Percentiles rank a stretch among this genome's conserved stretches.
Evolutionary conservation across 2,329 filamentous ascomycete species (phyloP).

Genomic region (Pseudocercospora cruenta): DNA sequence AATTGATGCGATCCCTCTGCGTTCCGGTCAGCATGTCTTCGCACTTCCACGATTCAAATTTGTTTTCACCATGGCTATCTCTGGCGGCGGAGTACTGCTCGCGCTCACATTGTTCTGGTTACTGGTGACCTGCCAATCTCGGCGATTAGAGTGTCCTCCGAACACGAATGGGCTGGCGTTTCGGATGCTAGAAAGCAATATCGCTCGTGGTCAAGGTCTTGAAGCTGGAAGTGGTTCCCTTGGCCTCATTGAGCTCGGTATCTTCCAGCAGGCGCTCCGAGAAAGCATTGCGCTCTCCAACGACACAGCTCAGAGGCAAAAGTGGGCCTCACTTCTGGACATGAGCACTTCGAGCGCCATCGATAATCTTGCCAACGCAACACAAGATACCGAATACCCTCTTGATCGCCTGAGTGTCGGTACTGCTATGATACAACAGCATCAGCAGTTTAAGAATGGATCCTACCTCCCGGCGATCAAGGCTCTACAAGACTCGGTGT

Average conservation of each 20-base stretch:
- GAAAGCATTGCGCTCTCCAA: conserved; percentile 27
- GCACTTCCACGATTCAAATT: neutral
- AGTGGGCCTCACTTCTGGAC: conserved; percentile 23
- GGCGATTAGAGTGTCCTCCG: conserved; percentile 15
- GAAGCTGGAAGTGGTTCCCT: conserved; percentile 24
- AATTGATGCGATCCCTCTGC: neutral
- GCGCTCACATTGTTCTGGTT: neutral
- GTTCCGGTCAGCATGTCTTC: neutral
- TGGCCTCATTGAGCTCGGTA: conserved; percentile 37
- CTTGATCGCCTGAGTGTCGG: conserved; percentile 41
- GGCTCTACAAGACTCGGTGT: conserved; percentile 34
- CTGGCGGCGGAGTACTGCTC: neutral
- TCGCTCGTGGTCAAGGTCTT: conserved; percentile 40
- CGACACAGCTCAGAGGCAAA: conserved; percentile 12
- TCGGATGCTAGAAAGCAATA: conserved; percentile 39
- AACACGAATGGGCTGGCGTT: conserved; percentile 20
- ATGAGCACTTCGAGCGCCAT: conserved; percentile 31
- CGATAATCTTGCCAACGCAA: conserved; percentile 26
- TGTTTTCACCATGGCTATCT: neutral
- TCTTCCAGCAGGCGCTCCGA: conserved; percentile 41
- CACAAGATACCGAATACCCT: conserved; percentile 28
- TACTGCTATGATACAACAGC: conserved; percentile 32
- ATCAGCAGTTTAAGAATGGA: conserved; percentile 21
- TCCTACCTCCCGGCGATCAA: conserved; percentile 23
- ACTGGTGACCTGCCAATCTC: neutral